Percentiles rank a stretch among this genome's conserved stretches.
Evolutionary conservation across 139 green algal species (phyloP).

Genomic region (Coccomyxa sp.): DNA sequence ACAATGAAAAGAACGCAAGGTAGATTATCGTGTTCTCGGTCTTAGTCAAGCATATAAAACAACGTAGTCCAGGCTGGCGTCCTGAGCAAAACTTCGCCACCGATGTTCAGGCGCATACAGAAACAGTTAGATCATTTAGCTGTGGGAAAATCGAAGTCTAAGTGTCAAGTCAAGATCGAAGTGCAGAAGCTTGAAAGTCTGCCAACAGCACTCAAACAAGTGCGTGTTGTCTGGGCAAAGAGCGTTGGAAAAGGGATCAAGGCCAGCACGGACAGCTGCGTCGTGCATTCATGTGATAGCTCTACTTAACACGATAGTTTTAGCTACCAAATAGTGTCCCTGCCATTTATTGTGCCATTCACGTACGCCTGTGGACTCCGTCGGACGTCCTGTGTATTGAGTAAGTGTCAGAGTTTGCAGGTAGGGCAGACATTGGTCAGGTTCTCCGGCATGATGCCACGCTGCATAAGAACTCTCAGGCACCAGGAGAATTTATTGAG

Average conservation of each 20-base stretch:
- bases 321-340: not conserved
- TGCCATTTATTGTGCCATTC: too few species aligned
- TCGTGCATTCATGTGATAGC: not conserved
- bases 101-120: too few species aligned
- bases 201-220: not conserved
- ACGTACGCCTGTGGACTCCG: too few species aligned
- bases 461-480: not conserved
- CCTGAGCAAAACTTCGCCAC: too few species aligned
- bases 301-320: not conserved
- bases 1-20: too few species aligned
- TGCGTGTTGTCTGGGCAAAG: not conserved
- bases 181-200: constrained; percentile 6
- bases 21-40: too few species aligned
- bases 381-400: not conserved
- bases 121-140: too few species aligned
- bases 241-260: not conserved
- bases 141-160: not conserved
- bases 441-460: not conserved
- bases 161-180: constrained; percentile 15
- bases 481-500: not conserved
- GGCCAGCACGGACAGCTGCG: not conserved
- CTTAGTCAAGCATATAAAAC: too few species aligned
- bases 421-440: not conserved
- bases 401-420: not conserved
- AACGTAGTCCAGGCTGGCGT: too few species aligned